phyloP scores from a whole-genome alignment of 148 eudicot species.

The Cornus controversa region DNA sequence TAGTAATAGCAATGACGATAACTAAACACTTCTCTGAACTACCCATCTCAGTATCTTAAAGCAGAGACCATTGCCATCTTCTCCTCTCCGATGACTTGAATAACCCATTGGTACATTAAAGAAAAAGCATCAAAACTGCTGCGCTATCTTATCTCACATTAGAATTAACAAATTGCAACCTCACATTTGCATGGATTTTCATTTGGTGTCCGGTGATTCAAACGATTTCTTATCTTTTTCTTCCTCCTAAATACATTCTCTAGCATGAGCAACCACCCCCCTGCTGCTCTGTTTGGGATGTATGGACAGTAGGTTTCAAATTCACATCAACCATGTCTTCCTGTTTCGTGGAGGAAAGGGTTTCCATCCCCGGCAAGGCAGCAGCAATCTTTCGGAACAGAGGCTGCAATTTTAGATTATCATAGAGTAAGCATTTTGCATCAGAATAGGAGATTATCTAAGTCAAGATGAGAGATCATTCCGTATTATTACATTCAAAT shows the following conservation, averaged over 20 bases:
- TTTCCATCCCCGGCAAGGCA: slow-evolving; percentile 89
- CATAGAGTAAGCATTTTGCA: background rate
- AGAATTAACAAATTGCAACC: background rate
- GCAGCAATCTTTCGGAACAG: slow-evolving; percentile 86
- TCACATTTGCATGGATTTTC: background rate
- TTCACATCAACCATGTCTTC: slow-evolving; percentile 96
- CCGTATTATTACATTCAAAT: no score
- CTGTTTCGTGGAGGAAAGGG: slow-evolving; percentile 73
- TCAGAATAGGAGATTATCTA: background rate
- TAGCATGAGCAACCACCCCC: slow-evolving; percentile 86
- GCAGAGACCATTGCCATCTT: slow-evolving; percentile 2
- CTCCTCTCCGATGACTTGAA: background rate
- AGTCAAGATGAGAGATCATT: no score
- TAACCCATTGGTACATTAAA: background rate
- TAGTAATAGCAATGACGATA: background rate
- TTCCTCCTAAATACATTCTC: slow-evolving; percentile 3
- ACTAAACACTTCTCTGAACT: background rate
- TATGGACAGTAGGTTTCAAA: slow-evolving; percentile 51
- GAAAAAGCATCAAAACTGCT: background rate
- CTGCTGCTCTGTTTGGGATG: slow-evolving; percentile 67
- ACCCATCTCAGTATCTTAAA: background rate
- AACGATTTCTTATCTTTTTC: slow-evolving; percentile 1
- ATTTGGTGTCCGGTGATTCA: slow-evolving; percentile 4
- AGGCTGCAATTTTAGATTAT: slow-evolving; percentile 47
- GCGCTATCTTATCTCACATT: background rate